Conservation (phyloP, 2,329 filamentous ascomycete species). For the Dothideomycetes sp. region DNA sequence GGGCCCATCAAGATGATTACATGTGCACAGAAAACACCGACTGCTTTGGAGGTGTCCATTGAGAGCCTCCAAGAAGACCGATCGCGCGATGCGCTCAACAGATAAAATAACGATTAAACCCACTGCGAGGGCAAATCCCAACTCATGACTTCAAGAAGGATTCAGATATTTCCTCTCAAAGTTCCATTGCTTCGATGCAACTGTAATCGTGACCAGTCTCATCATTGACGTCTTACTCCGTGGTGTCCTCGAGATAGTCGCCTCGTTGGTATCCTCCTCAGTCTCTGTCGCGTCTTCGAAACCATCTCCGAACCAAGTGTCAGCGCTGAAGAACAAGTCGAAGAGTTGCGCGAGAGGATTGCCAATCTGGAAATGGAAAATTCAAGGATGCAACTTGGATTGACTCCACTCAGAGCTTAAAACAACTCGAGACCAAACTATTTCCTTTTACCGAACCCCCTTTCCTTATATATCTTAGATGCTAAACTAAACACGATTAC, state of each 20-base stretch:
- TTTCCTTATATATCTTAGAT: no score
- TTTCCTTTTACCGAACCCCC: no score
- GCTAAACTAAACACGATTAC: no score
- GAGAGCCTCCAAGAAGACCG: no score
- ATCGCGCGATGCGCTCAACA: no score
- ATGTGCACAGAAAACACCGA: no score
- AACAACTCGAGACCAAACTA: no score
- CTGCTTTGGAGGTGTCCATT: no score
- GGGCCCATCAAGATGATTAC: no score
- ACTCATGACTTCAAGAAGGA: not conserved
- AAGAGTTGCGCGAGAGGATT: conserved; percentile 45
- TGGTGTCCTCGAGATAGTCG: conserved; percentile 54
- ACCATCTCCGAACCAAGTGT: conserved; percentile 60
- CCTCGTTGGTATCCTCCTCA: conserved; percentile 58
- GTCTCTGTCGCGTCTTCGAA: conserved; percentile 61
- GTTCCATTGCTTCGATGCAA: conserved; percentile 57
- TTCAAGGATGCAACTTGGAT: conserved; percentile 2
- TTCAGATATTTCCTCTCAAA: conserved; percentile 27
- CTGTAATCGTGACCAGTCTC: conserved; percentile 54
- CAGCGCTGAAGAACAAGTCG: conserved; percentile 54
- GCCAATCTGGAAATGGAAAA: conserved; percentile 44
- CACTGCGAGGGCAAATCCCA: not conserved
- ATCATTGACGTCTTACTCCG: conserved; percentile 52
- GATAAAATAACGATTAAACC: no score
- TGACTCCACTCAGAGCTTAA: not conserved